Conservation (phyloP, 306 rosid species). For the Urtica urens region DNA sequence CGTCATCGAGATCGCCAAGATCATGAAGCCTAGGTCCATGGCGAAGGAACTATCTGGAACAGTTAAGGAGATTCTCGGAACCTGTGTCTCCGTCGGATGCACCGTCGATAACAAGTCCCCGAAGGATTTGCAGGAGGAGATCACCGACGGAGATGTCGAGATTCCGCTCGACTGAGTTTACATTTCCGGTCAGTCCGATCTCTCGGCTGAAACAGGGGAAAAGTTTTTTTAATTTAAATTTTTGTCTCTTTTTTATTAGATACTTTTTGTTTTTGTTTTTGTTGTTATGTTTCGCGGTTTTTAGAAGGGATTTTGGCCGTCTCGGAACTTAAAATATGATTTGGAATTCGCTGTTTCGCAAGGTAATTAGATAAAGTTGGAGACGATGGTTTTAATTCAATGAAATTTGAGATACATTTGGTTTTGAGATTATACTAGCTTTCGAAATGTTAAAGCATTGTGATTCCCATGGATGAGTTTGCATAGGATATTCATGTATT, state of each 20-base stretch:
- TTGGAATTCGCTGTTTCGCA: conserved; percentile 12
- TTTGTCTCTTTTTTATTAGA: conserved; percentile 12
- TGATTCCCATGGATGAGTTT: no score
- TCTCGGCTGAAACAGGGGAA: background rate
- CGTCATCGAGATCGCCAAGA: conserved; percentile 78
- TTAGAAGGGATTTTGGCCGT: conserved; percentile 1
- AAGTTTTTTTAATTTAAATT: background rate
- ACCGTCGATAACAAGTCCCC: conserved; percentile 82
- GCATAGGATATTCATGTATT: no score
- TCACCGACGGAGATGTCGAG: conserved; percentile 66
- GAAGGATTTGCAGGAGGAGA: conserved; percentile 79
- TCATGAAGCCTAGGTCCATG: conserved; percentile 70
- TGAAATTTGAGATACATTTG: no score
- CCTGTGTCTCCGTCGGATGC: conserved; percentile 87
- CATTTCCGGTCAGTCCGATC: background rate
- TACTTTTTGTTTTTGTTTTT: conserved; percentile 17
- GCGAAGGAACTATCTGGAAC: conserved; percentile 69
- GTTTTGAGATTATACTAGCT: no score
- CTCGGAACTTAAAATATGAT: background rate
- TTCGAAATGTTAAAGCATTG: no score
- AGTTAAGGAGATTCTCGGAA: conserved; percentile 74
- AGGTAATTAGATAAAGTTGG: conserved; percentile 26
- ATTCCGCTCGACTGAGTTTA: conserved; percentile 69
- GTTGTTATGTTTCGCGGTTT: conserved; percentile 16
- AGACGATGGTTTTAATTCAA: no score